phyloP scores from a whole-genome alignment of 23 red algal species.

The Gracilariopsis chorda region DNA sequence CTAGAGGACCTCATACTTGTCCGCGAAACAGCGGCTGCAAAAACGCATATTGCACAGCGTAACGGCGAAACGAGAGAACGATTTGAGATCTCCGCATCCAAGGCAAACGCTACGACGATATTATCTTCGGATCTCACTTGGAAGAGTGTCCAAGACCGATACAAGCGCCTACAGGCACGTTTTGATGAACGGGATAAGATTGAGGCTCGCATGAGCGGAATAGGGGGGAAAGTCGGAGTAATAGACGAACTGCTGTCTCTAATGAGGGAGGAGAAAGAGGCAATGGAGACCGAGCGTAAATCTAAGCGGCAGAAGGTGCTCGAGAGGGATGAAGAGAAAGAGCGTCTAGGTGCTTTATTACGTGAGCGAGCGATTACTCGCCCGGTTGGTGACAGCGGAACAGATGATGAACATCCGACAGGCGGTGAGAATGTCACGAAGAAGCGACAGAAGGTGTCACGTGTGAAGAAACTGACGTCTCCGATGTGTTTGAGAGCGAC shows the following conservation, averaged over 20 bases:
- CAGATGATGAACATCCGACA: background rate
- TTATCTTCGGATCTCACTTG: background rate
- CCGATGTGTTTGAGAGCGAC: background rate
- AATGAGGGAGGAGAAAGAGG: background rate
- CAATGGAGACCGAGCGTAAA: background rate
- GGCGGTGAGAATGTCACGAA: background rate
- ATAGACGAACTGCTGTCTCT: background rate
- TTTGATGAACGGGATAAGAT: background rate
- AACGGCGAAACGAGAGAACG: background rate
- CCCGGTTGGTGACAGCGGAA: background rate
- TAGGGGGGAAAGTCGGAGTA: background rate
- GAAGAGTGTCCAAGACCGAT: background rate
- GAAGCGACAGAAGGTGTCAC: background rate
- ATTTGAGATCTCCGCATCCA: background rate
- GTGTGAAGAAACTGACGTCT: background rate
- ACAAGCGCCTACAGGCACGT: background rate
- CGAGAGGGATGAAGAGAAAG: background rate
- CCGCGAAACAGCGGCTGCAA: background rate
- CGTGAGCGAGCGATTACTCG: background rate
- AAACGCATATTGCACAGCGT: background rate
- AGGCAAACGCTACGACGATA: background rate
- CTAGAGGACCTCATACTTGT: background rate
- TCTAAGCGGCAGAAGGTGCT: background rate
- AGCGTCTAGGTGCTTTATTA: background rate
- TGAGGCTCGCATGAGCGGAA: background rate